These are phyloP conservation scores for Ananas comosus DNA, from an alignment of 176 grass and related monocot species.

Conservation along the genomic window DNA sequence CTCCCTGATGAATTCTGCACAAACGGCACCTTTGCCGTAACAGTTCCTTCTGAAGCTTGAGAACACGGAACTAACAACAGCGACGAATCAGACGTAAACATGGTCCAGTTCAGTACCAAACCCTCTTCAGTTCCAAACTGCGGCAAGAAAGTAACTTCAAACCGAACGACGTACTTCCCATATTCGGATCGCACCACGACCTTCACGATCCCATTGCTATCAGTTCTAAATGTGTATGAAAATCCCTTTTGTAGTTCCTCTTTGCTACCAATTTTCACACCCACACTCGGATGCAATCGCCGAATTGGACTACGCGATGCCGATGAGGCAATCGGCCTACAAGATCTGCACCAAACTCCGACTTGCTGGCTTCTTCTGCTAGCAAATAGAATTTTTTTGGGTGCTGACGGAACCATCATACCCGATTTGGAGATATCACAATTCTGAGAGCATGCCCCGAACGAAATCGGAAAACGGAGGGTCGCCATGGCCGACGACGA, in stretches of 20 bases:
- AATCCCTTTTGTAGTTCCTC: constrained; percentile 14
- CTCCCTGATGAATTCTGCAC: constrained; percentile 8
- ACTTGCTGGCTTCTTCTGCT: neutral
- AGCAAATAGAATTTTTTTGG: neutral
- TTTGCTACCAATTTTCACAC: constrained; percentile 9
- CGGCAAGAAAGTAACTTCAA: constrained; percentile 28
- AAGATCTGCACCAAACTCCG: neutral
- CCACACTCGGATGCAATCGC: neutral
- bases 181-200: constrained; percentile 21
- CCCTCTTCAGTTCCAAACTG: neutral
- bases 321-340: neutral
- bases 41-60: constrained; percentile 1
- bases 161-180: constrained; percentile 12
- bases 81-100: constrained; percentile 16
- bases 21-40: constrained; percentile 14
- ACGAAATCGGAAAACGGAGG: neutral
- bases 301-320: neutral
- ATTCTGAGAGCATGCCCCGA: neutral
- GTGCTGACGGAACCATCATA: neutral
- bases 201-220: constrained; percentile 26
- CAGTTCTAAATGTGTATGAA: constrained; percentile 23
- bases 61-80: constrained; percentile 5
- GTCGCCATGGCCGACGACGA: neutral
- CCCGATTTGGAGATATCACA: neutral
- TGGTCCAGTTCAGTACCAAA: constrained; percentile 25